Conservation (phyloP, 495 filamentous ascomycete genomes). For the Lophiostoma macrostomum region DNA sequence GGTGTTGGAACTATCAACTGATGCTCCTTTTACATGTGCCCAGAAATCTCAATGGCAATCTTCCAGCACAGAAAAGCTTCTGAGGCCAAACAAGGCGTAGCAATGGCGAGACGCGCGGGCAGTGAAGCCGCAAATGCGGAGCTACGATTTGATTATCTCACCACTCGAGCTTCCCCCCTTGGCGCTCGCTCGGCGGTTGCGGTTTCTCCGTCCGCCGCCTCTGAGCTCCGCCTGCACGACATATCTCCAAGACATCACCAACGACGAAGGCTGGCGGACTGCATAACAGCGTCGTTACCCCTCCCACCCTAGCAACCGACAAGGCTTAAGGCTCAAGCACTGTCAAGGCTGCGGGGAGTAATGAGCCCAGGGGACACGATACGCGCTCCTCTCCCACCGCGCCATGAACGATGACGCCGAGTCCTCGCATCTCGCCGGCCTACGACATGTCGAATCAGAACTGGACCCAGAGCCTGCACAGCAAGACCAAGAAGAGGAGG, state of each 20-base stretch:
- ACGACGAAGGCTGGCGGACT: too few species aligned
- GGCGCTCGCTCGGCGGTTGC: not conserved
- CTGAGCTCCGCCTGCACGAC: slow-evolving; percentile 3
- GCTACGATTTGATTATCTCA: slow-evolving; percentile 24
- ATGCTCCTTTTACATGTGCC: too few species aligned
- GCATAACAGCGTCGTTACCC: too few species aligned
- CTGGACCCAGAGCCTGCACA: not conserved
- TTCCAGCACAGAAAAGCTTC: too few species aligned
- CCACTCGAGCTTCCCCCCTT: slow-evolving; percentile 5
- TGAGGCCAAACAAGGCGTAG: not conserved
- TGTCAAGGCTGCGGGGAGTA: too few species aligned
- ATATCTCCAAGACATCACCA: too few species aligned
- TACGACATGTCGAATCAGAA: slow-evolving; percentile 15
- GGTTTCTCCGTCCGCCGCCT: slow-evolving; percentile 24
- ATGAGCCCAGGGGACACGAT: slow-evolving; percentile 2
- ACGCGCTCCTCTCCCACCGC: not conserved
- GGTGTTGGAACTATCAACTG: too few species aligned
- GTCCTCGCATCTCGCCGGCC: slow-evolving; percentile 43
- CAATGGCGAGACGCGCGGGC: not conserved
- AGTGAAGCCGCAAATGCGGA: not conserved
- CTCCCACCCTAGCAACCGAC: too few species aligned
- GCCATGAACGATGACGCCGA: slow-evolving; percentile 66
- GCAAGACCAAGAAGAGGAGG: slow-evolving; percentile 33
- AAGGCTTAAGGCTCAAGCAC: too few species aligned
- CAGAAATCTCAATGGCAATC: too few species aligned